Percentiles rank a stretch among this genome's conserved stretches.
phyloP scores from a whole-genome alignment of 257 asterid species.

The Penstemon davidsonii region DNA sequence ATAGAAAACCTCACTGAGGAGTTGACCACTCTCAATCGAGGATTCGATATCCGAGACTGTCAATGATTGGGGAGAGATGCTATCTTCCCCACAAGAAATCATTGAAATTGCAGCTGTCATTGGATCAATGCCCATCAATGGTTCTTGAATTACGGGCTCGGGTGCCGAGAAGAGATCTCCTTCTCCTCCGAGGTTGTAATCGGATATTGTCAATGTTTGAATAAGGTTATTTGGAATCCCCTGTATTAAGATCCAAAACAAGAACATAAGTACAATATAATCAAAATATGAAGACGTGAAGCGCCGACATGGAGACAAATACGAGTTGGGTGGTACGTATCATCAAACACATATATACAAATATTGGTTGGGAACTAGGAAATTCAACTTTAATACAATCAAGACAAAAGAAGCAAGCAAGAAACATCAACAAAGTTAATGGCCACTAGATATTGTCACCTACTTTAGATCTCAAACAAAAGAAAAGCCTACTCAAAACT shows the following conservation, averaged over 20 bases:
- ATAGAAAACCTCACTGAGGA: conserved; percentile 76
- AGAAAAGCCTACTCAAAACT: not conserved
- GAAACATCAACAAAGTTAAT: conserved; percentile 23
- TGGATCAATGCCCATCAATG: conserved; percentile 68
- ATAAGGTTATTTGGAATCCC: conserved; percentile 39
- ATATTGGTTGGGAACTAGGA: conserved; percentile 22
- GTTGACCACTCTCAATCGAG: conserved; percentile 65
- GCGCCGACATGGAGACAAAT: not conserved
- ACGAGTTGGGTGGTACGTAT: not conserved
- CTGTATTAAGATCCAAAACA: conserved; percentile 33
- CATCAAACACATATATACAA: not conserved
- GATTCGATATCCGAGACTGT: conserved; percentile 67
- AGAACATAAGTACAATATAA: not conserved
- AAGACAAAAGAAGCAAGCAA: conserved; percentile 27
- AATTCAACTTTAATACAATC: conserved; percentile 12
- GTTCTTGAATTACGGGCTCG: conserved; percentile 64
- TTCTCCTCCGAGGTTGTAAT: conserved; percentile 80
- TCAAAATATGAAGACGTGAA: not conserved
- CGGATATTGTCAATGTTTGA: conserved; percentile 48
- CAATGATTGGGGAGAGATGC: conserved; percentile 59
- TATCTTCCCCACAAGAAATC: conserved; percentile 83
- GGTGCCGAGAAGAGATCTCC: conserved; percentile 92
- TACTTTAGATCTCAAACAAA: conserved; percentile 17
- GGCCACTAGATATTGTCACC: conserved; percentile 34
- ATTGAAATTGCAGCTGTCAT: conserved; percentile 76